These are phyloP conservation scores for Erysiphe pulchra DNA, from an alignment of 2,329 filamentous ascomycete genomes.

Conservation along the genomic window DNA sequence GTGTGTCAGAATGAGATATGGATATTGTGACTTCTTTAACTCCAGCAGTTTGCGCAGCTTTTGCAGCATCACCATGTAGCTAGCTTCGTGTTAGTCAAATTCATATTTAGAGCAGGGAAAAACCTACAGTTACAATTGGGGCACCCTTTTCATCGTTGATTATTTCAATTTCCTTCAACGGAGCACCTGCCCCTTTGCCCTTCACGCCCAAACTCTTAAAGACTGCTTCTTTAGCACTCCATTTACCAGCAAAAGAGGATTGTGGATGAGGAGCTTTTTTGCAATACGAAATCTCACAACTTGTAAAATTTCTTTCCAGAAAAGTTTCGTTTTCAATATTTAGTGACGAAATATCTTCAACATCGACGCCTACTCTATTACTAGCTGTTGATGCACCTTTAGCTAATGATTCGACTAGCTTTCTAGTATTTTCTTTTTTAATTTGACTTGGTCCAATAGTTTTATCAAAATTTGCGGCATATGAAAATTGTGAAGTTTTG, in stretches of 20 bases:
- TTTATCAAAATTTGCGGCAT: slow-evolving; percentile 37
- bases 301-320: slow-evolving; percentile 81
- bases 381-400: slow-evolving; percentile 31
- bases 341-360: slow-evolving; percentile 67
- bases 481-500: slow-evolving; percentile 60
- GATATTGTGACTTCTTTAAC: slow-evolving; percentile 77
- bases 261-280: slow-evolving; percentile 51
- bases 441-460: slow-evolving; percentile 20
- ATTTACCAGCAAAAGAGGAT: slow-evolving; percentile 80
- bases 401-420: slow-evolving; percentile 55
- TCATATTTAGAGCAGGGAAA: slow-evolving; percentile 1
- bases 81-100: slow-evolving; percentile 16
- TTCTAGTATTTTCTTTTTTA: slow-evolving; percentile 27
- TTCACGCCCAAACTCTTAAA: slow-evolving; percentile 87
- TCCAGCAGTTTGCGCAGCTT: slow-evolving; percentile 62
- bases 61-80: slow-evolving; percentile 66
- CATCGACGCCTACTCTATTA: slow-evolving; percentile 78
- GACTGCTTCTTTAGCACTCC: slow-evolving; percentile 95
- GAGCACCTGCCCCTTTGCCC: slow-evolving; percentile 68
- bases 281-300: slow-evolving; percentile 67
- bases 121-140: slow-evolving; percentile 59
- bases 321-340: slow-evolving; percentile 91
- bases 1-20: slow-evolving; percentile 83
- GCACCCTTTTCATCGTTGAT: slow-evolving; percentile 55
- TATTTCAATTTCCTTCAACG: slow-evolving; percentile 89